phyloP scores from a whole-genome alignment of 2,329 filamentous ascomycete genomes.

The Fusarium caatingaense region DNA sequence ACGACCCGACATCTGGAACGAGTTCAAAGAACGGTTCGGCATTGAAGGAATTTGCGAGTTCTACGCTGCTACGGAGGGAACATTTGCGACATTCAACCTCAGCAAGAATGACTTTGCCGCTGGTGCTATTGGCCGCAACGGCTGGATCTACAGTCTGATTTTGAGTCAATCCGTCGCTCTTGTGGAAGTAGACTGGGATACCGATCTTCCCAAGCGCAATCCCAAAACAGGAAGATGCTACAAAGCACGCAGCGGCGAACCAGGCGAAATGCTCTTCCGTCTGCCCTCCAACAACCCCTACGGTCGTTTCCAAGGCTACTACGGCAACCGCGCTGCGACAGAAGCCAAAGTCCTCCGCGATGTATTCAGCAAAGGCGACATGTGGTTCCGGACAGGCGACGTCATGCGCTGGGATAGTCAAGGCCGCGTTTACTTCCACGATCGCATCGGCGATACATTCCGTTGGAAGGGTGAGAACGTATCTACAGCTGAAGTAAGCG shows the following conservation, averaged over 20 bases:
- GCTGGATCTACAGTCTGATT: conserved; percentile 68
- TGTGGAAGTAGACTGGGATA: conserved; percentile 77
- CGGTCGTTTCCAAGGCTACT: conserved; percentile 83
- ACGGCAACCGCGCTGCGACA: conserved; percentile 77
- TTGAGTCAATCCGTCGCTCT: conserved; percentile 65
- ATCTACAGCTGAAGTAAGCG: conserved; percentile 83
- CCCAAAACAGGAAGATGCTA: conserved; percentile 76
- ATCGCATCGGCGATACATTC: conserved; percentile 83
- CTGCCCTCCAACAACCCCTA: conserved; percentile 73
- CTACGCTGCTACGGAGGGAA: conserved; percentile 82
- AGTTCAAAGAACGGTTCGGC: conserved; percentile 83
- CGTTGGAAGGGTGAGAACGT: conserved; percentile 88
- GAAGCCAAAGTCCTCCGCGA: conserved; percentile 78
- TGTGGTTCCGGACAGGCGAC: conserved; percentile 88
- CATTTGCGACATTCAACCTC: conserved; percentile 76
- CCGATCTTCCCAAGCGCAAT: conserved; percentile 75
- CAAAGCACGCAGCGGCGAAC: conserved; percentile 66
- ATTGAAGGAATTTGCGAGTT: conserved; percentile 81
- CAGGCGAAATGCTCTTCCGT: conserved; percentile 81
- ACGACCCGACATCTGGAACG: conserved; percentile 86
- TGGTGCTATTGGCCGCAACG: conserved; percentile 83
- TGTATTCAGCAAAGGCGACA: conserved; percentile 80
- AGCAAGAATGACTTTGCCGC: conserved; percentile 77
- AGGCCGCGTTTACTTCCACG: conserved; percentile 81
- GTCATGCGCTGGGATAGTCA: conserved; percentile 77